Percentiles rank a stretch among this genome's conserved stretches.
Conservation (phyloP, 192 early-diverging fungal species). For the Coemansia aciculifera region DNA sequence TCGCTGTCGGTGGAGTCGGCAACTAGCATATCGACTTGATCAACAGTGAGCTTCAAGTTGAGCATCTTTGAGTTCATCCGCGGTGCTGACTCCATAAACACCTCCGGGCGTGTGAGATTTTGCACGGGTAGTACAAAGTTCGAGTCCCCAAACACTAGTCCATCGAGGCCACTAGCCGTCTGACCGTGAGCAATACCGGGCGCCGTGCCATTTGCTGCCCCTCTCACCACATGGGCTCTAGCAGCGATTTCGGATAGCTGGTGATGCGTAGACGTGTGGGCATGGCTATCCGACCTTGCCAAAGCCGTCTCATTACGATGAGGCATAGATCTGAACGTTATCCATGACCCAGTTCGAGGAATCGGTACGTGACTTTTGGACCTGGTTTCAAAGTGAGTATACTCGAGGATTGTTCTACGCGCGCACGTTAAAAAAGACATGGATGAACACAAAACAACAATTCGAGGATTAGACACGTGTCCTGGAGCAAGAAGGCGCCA, state of each 20-base stretch:
- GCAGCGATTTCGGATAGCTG: background rate
- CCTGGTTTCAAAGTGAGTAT: conserved; percentile 1
- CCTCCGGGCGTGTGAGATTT: conserved; percentile 4
- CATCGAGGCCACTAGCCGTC: background rate
- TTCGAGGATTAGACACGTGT: background rate
- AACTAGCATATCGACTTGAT: conserved; percentile 8
- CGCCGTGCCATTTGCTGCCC: background rate
- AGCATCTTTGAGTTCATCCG: background rate
- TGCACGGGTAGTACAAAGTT: conserved; percentile 4
- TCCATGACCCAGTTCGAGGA: conserved; percentile 6
- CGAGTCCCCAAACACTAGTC: conserved; percentile 2
- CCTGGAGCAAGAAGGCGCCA: background rate
- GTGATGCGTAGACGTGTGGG: background rate
- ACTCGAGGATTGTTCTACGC: background rate
- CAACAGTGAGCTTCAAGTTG: conserved; percentile 11
- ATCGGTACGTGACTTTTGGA: background rate
- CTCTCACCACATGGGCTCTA: background rate
- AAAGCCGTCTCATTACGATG: background rate
- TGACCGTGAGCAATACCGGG: background rate
- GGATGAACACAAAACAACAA: background rate
- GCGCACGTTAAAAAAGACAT: background rate
- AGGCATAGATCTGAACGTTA: background rate
- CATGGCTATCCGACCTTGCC: background rate
- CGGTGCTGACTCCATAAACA: background rate
- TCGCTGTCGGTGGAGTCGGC: background rate